Evolutionary conservation across 345 rosid genomes (phyloP).

Genomic region (Populus simonii): DNA sequence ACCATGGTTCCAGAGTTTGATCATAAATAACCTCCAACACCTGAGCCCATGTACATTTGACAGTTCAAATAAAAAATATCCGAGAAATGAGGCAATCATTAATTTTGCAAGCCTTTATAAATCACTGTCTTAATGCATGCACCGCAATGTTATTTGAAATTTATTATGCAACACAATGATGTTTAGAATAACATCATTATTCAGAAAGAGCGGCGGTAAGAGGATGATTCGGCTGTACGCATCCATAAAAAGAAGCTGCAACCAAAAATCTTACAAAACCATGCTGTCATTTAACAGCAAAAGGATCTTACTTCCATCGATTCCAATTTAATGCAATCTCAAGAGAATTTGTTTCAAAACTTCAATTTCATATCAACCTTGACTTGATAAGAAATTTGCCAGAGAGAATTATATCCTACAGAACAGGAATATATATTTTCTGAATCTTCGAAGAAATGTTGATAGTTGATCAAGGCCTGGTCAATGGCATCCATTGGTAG

Average conservation of each 20-base stretch:
- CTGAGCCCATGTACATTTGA: slow-evolving; percentile 30
- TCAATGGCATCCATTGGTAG: not conserved
- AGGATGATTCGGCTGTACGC: not conserved
- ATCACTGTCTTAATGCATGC: not conserved
- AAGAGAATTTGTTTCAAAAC: not conserved
- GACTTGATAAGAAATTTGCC: not conserved
- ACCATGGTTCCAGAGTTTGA: slow-evolving; percentile 96
- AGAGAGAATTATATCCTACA: not conserved
- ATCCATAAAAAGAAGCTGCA: too few species aligned
- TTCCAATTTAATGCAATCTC: not conserved
- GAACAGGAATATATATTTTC: not conserved
- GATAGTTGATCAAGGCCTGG: too few species aligned
- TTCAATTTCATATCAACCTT: not conserved
- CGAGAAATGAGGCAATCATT: not conserved
- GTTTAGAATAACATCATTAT: not conserved
- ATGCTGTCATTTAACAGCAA: too few species aligned
- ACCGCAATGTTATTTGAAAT: not conserved
- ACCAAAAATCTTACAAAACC: too few species aligned
- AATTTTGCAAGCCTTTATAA: not conserved
- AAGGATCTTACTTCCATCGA: too few species aligned
- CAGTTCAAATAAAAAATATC: not conserved
- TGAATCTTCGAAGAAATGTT: not conserved
- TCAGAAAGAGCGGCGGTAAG: not conserved
- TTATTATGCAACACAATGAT: not conserved
- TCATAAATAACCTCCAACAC: slow-evolving; percentile 96